Percentiles rank a stretch among this genome's conserved stretches.
phyloP scores from a whole-genome alignment of 495 filamentous ascomycete species.

The Evernia prunastri region DNA sequence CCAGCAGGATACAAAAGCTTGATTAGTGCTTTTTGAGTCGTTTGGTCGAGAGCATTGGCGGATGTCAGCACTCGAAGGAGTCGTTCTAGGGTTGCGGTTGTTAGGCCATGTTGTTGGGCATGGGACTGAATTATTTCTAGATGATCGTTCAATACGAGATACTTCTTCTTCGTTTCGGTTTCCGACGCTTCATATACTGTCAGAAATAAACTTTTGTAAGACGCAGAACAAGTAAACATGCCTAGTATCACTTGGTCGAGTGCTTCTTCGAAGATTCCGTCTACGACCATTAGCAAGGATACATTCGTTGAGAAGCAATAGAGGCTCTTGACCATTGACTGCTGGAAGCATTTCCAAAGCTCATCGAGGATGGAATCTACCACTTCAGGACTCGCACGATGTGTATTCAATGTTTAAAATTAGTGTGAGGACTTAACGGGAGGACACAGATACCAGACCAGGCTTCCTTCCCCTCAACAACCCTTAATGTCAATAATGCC shows the following conservation, averaged over 20 bases:
- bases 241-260: not conserved
- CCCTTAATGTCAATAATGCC: not conserved
- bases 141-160: not conserved
- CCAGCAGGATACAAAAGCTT: conserved; percentile 69
- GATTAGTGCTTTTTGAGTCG: conserved; percentile 56
- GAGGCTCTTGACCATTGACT: not conserved
- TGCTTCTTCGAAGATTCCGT: conserved; percentile 3
- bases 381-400: not conserved
- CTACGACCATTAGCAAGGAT: not conserved
- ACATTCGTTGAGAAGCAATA: not conserved
- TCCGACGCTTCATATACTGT: conserved; percentile 1
- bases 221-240: not conserved
- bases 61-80: conserved; percentile 61
- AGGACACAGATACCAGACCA: not conserved
- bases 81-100: conserved; percentile 49
- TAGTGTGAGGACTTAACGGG: conserved; percentile 1
- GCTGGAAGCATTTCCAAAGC: not conserved
- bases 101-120: conserved; percentile 62
- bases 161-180: conserved; percentile 7
- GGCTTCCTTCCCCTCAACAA: not conserved
- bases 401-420: not conserved
- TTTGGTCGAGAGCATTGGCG: conserved; percentile 68
- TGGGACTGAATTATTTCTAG: conserved; percentile 32
- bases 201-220: not conserved
- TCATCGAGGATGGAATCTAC: not conserved